Evolutionary conservation across 2,329 filamentous ascomycete genomes (phyloP), one percentile per base, ranked within the genome.

Genomic region (Cercospora nicotianae): DNA sequence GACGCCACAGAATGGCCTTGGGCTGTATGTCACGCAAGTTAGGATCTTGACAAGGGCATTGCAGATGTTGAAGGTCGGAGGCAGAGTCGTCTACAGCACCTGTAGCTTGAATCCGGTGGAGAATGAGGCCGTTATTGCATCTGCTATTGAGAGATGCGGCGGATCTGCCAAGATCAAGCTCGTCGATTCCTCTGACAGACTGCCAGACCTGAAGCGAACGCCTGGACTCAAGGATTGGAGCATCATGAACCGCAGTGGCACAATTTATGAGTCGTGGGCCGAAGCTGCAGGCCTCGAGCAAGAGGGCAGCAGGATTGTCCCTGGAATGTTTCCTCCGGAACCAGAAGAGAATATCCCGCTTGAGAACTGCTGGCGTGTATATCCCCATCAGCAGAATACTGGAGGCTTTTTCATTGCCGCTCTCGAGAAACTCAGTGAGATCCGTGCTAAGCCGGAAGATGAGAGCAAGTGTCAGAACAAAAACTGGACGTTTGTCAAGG

Each of bases 71-170:
- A 98, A 97, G 84, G 91, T 93, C 65, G 94, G 95, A 48, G 95
- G 95, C 62, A 89, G 94, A 70, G 92, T 98, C 30, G 94, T 99
- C 63, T 99, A 98, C 83, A 98, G 94, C 3, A 99, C 95, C 20
- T 99, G 95, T 85, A 97, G 93, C 80, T 93, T 99, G 91, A 99
- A 99, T 81, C 95, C 95, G 0, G 89, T 98, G 30, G 95, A 99
- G 83, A 97, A 99, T 76, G 95, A 99, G 81, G 90, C 95, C 6
- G 93, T 98, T 16, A 84, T 99, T 68, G 89, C 92, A 0, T 90
- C 91, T 28, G 95, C 95, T 10, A 94, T 99, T 74, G 91, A 93
- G 74, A 87, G 94, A 66, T 98, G 94, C 76, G 95, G 95, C 70
- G 95, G 95, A 3, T 81, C 87, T 3, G 85, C 86, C 13, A 95